These are phyloP conservation scores for Pisolithus orientalis DNA, from an alignment of 768 basidiomycete genomes.

Conservation along the genomic window DNA sequence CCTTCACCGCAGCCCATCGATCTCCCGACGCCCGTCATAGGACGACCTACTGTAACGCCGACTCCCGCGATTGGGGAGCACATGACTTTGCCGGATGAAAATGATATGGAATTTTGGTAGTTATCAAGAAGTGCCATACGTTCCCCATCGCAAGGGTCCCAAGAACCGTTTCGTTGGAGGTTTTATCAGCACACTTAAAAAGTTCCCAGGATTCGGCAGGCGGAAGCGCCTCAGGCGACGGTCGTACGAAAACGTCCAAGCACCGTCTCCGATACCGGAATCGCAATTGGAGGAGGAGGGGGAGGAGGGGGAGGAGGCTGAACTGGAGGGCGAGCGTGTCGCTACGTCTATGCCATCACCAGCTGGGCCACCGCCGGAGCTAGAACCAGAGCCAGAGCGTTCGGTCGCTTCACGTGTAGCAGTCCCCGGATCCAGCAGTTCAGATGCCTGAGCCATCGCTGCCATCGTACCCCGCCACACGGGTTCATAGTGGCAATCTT, in stretches of 20 bases:
- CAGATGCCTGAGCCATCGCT: not conserved
- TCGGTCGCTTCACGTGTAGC: not conserved
- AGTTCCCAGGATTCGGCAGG: conserved; percentile 16
- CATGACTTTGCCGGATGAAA: conserved; percentile 19
- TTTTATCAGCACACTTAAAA: conserved; percentile 30
- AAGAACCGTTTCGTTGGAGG: conserved; percentile 20
- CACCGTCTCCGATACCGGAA: conserved; percentile 1
- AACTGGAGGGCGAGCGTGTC: not conserved
- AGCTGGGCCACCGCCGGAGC: not conserved
- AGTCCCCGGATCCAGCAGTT: not conserved
- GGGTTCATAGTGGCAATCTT: not conserved
- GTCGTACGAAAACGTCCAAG: conserved; percentile 4
- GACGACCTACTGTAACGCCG: conserved; percentile 14
- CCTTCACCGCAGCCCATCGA: conserved; percentile 9
- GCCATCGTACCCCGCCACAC: not conserved
- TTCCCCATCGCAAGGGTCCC: conserved; percentile 4
- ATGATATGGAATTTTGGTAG: conserved; percentile 1
- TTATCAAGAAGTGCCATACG: not conserved
- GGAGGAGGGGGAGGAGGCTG: not conserved
- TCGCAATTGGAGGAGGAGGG: not conserved
- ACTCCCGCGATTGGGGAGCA: conserved; percentile 20
- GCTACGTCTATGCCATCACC: no score
- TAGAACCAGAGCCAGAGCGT: not conserved
- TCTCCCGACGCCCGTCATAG: conserved; percentile 8
- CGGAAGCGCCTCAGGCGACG: conserved; percentile 2